Percentiles rank a stretch among this genome's conserved stretches.
phyloP scores from a whole-genome alignment of 2,329 filamentous ascomycete genomes.

The Aspergillus tanneri region DNA sequence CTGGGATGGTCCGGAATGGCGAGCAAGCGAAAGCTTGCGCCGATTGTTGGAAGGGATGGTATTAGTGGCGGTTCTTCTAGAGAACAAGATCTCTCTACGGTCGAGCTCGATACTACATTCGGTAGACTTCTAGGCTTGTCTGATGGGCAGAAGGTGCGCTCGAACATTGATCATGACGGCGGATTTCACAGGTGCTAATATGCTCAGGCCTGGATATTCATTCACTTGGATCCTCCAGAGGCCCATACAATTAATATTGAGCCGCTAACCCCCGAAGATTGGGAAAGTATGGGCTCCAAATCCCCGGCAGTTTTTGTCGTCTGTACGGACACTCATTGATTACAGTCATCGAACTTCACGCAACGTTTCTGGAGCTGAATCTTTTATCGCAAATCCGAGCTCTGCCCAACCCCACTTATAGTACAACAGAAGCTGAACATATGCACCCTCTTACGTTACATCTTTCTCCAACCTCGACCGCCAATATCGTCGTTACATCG shows the following conservation, averaged over 20 bases:
- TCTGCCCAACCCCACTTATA: constrained; percentile 77
- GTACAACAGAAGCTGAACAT: constrained; percentile 52
- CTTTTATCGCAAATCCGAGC: constrained; percentile 89
- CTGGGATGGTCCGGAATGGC: constrained; percentile 98
- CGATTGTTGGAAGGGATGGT: constrained; percentile 72
- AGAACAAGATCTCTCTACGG: constrained; percentile 72
- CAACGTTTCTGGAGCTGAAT: constrained; percentile 91
- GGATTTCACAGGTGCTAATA: constrained; percentile 38
- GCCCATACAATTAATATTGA: constrained; percentile 97
- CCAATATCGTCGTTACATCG: constrained; percentile 82
- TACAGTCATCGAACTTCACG: constrained; percentile 86
- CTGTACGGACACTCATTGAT: constrained; percentile 12
- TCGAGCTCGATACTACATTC: constrained; percentile 86
- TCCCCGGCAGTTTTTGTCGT: background rate
- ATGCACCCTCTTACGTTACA: constrained; percentile 86
- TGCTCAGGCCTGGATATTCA: constrained; percentile 55
- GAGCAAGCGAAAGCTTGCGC: constrained; percentile 76
- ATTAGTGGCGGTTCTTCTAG: constrained; percentile 61
- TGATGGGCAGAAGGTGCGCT: constrained; percentile 75
- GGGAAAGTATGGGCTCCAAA: constrained; percentile 67
- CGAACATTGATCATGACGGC: background rate
- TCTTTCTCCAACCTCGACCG: constrained; percentile 90
- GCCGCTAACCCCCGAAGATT: constrained; percentile 89
- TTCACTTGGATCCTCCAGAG: constrained; percentile 87
- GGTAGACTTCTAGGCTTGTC: constrained; percentile 72